phyloP scores from a whole-genome alignment of 495 filamentous ascomycete species.

The Neurospora sublineolata region DNA sequence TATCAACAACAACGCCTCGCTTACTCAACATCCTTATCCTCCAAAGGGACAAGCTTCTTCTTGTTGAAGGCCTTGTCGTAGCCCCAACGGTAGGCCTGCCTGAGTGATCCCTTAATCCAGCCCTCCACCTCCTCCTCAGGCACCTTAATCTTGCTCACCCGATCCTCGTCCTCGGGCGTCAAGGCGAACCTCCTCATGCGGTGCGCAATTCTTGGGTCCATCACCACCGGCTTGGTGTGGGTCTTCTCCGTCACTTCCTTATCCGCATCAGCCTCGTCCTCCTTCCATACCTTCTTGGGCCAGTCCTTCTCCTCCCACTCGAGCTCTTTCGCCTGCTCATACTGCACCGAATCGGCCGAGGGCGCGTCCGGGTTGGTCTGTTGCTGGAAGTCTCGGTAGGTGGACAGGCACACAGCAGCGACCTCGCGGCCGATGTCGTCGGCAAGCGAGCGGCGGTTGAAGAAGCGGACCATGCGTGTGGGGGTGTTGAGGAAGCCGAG shows the following conservation, averaged over 20 bases:
- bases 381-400: conserved; percentile 38
- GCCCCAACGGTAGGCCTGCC: conserved; percentile 35
- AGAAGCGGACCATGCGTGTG: conserved; percentile 73
- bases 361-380: conserved; percentile 9
- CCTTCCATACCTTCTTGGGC: conserved; percentile 68
- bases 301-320: conserved; percentile 73
- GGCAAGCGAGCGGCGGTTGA: conserved; percentile 74
- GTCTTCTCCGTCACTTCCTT: conserved; percentile 43
- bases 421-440: conserved; percentile 83
- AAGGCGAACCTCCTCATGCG: conserved; percentile 75
- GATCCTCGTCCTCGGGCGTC: conserved; percentile 52
- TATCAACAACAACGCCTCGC: not conserved
- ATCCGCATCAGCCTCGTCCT: conserved; percentile 43
- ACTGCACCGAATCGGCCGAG: conserved; percentile 17
- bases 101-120: conserved; percentile 40
- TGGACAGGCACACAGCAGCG: conserved; percentile 67
- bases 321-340: conserved; percentile 64
- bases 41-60: conserved; percentile 13
- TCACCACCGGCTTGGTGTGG: conserved; percentile 64
- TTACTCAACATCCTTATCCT: conserved; percentile 17
- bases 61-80: conserved; percentile 14
- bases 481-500: conserved; percentile 91
- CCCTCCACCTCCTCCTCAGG: conserved; percentile 59
- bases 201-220: conserved; percentile 65
- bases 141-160: conserved; percentile 48